phyloP scores from a whole-genome alignment of 305 asterid species.

The Caryopteris hybrid region DNA sequence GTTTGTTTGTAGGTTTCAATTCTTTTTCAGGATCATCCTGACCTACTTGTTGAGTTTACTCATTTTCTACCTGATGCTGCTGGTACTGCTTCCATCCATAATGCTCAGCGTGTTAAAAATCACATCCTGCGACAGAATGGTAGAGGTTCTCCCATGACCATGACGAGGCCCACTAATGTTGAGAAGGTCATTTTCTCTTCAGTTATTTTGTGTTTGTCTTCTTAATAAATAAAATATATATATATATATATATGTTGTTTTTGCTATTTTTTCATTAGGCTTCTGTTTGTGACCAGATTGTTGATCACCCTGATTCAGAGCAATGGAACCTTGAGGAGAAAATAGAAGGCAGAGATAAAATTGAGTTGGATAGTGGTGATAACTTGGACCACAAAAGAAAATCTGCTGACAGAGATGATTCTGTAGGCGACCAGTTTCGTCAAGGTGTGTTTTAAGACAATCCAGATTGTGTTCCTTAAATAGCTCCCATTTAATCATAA shows the following conservation, averaged over 20 bases:
- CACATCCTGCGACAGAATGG: constrained; percentile 38
- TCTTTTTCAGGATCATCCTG: constrained; percentile 71
- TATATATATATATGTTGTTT: not conserved
- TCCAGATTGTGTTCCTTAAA: constrained; percentile 11
- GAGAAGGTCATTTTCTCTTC: constrained; percentile 52
- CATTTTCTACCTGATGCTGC: constrained; percentile 75
- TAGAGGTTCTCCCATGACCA: constrained; percentile 48
- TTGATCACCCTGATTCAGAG: constrained; percentile 44
- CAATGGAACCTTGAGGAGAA: constrained; percentile 38
- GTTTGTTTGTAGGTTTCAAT: constrained; percentile 59
- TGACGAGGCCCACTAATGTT: constrained; percentile 31
- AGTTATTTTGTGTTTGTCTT: not conserved
- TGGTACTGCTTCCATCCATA: constrained; percentile 41
- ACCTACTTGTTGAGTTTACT: constrained; percentile 85
- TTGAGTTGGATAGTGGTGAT: constrained; percentile 41
- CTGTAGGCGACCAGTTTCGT: constrained; percentile 40
- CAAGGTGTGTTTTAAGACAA: constrained; percentile 38
- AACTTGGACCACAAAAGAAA: constrained; percentile 36
- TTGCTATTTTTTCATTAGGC: constrained; percentile 38
- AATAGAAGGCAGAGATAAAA: constrained; percentile 41
- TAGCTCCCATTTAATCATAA: not conserved
- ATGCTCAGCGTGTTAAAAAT: constrained; percentile 39
- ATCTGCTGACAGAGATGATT: constrained; percentile 44
- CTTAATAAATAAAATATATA: not conserved
- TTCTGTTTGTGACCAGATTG: constrained; percentile 37